phyloP scores from a whole-genome alignment of 2,329 filamentous ascomycete species.

The Xylaria hypoxylon region DNA sequence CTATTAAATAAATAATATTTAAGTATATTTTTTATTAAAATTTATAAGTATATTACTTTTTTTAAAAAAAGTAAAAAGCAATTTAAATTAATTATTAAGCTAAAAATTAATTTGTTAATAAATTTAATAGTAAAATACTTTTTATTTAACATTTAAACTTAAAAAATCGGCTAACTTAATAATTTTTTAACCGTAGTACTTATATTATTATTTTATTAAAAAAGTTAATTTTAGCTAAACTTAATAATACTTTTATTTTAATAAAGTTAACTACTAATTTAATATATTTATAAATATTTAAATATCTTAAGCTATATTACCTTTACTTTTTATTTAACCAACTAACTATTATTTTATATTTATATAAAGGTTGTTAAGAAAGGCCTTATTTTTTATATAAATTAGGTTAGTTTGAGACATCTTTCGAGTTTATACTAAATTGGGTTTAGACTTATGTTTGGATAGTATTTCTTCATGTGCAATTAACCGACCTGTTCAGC shows the following conservation, averaged over 20 bases:
- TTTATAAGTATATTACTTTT: not conserved
- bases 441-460: too few species aligned
- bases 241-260: not conserved
- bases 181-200: not conserved
- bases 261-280: not conserved
- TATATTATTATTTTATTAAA: not conserved
- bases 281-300: not conserved
- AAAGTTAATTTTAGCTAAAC: not conserved
- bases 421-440: too few species aligned
- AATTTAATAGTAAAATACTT: not conserved
- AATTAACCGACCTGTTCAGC: not conserved
- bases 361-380: too few species aligned
- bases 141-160: not conserved
- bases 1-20: constrained; percentile 1
- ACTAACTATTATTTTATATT: too few species aligned
- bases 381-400: too few species aligned
- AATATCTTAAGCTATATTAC: too few species aligned
- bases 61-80: not conserved
- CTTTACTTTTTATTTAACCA: too few species aligned
- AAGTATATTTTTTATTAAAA: not conserved
- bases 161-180: not conserved
- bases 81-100: too few species aligned
- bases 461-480: too few species aligned
- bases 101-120: too few species aligned
- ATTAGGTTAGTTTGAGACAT: too few species aligned